Evolutionary conservation across 495 filamentous ascomycete genomes (phyloP), one percentile per base, ranked within the genome.

Genomic region (Penicillium cataractarum): DNA sequence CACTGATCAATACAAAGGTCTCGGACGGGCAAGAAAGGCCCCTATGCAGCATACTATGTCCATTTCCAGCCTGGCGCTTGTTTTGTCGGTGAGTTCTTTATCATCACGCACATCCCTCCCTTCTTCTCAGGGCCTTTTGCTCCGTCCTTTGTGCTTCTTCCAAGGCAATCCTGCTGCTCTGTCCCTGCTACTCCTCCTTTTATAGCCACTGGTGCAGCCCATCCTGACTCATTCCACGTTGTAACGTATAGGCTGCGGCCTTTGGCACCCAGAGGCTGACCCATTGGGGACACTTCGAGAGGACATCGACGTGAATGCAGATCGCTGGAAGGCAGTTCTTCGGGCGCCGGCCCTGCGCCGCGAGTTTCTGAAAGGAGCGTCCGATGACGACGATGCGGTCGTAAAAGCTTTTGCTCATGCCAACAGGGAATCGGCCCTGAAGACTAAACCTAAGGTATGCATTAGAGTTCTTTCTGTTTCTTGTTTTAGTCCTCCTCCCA

Each of bases 11-110:
- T 21, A 40, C 24, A 46, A 59, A 84, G 84, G 86, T 93, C 89
- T 50, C 86, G 91, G 15, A 96, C 92, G 2, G 92, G 92, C 22
- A 83, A 89, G 51, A 95, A 96, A 69, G 91, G 92, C 9, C 89
- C 91, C 35, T 95, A 95, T 71, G 91, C 91, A 15, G 88, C 85
- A 58, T 96, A 97, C 71, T 95, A 94, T 76, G 76, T 90, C 13
- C 87, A 89, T 63, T 78, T 88, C 55, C 74, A 86, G 61, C 87
- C 88, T 21, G 79, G 78, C 26, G 71, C 78, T 46, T 85, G 83
- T 71, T 87, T 88, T 64, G 80, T 89, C 40, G 86, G 86, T 88
- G 77, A 73, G 85, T 82, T 15, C 37, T 21, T 35, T n/a, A 29
- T 33, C 22, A 37, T 53, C 46, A 58, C 3, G 1, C 21, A 29